Evolutionary conservation across 2,329 filamentous ascomycete genomes (phyloP).

Genomic region (Myriosclerotinia scirpicola): DNA sequence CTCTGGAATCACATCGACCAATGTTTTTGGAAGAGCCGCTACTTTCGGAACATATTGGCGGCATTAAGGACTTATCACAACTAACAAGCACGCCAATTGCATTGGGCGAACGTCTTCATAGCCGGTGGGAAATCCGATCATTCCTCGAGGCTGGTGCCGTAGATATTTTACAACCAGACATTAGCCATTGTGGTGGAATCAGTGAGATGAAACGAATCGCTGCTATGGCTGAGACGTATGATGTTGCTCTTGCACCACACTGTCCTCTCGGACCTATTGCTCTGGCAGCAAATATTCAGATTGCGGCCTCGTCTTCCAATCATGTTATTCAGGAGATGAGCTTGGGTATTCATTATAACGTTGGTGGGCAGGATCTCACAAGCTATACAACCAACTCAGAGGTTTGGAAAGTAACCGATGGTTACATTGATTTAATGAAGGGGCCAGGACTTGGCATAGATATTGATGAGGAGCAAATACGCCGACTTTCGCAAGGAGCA

Average conservation of each 20-base stretch:
- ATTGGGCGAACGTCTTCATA: slow-evolving; percentile 70
- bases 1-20: slow-evolving; percentile 65
- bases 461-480: slow-evolving; percentile 67
- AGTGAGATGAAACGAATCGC: slow-evolving; percentile 70
- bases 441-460: slow-evolving; percentile 69
- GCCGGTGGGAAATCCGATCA: slow-evolving; percentile 70
- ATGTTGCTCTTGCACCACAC: slow-evolving; percentile 71
- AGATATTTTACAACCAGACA: slow-evolving; percentile 72
- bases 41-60: slow-evolving; percentile 61
- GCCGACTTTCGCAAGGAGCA: slow-evolving; percentile 56
- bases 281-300: slow-evolving; percentile 68
- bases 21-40: slow-evolving; percentile 78
- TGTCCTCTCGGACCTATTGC: slow-evolving; percentile 73
- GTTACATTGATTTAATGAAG: slow-evolving; percentile 60
- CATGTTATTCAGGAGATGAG: slow-evolving; percentile 79
- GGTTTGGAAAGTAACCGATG: slow-evolving; percentile 65
- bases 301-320: slow-evolving; percentile 60
- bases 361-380: slow-evolving; percentile 61
- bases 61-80: slow-evolving; percentile 59
- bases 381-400: slow-evolving; percentile 65
- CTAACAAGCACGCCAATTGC: slow-evolving; percentile 65
- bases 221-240: slow-evolving; percentile 70
- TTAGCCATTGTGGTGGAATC: slow-evolving; percentile 70
- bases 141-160: slow-evolving; percentile 68
- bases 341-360: slow-evolving; percentile 77